Evolutionary conservation across 768 basidiomycete genomes (phyloP).

Genomic region (Pleurotus sapidus): DNA sequence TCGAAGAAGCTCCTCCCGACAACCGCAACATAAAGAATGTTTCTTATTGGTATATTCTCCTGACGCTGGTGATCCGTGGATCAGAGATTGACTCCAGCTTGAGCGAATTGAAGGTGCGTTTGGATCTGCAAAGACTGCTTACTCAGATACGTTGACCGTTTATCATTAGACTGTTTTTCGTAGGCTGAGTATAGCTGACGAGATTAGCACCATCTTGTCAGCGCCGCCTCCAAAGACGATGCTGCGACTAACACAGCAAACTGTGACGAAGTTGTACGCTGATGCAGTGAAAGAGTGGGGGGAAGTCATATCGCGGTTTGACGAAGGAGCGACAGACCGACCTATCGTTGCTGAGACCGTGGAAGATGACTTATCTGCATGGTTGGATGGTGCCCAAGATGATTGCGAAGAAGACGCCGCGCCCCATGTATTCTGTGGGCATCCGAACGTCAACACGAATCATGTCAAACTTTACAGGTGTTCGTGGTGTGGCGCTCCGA

Average conservation of each 20-base stretch:
- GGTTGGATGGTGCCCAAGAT: slow-evolving; percentile 49
- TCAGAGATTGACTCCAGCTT: slow-evolving; percentile 47
- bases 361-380: slow-evolving; percentile 56
- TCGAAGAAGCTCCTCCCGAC: slow-evolving; percentile 58
- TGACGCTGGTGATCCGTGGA: slow-evolving; percentile 50
- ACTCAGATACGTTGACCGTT: too few species aligned
- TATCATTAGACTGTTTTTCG: slow-evolving; percentile 26
- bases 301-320: slow-evolving; percentile 29
- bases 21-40: slow-evolving; percentile 58
- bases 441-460: slow-evolving; percentile 46
- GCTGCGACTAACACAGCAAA: slow-evolving; percentile 49
- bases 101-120: slow-evolving; percentile 45
- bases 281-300: slow-evolving; percentile 46
- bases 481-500: slow-evolving; percentile 65
- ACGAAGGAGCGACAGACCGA: slow-evolving; percentile 16
- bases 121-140: too few species aligned
- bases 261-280: slow-evolving; percentile 45
- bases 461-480: slow-evolving; percentile 55
- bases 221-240: slow-evolving; percentile 46
- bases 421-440: slow-evolving; percentile 23
- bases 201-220: slow-evolving; percentile 47
- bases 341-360: slow-evolving; percentile 30
- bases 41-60: slow-evolving; percentile 55
- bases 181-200: slow-evolving; percentile 49
- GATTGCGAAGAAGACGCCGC: slow-evolving; percentile 31